Base-by-base conservation (phyloP, 2,329 filamentous ascomycete genomes). In the Emydomyces testavorans region DNA sequence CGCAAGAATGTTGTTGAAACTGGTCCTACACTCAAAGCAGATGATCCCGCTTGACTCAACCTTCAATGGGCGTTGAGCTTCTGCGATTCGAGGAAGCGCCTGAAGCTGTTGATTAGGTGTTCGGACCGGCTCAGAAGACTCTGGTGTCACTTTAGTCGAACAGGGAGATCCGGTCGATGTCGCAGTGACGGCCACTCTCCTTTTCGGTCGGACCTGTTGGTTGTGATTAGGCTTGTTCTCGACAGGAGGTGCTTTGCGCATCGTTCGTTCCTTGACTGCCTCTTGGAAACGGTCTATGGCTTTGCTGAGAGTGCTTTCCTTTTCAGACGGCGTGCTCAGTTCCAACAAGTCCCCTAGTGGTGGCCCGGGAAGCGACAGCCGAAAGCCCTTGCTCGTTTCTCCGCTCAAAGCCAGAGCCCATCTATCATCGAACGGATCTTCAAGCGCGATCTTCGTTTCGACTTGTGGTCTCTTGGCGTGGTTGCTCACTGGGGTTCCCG, bases 21-120 rank as follows among this genome's bases (percentile, higher is more conserved):
- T 43, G 26, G 15, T 21, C 15, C 40, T 45, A 6, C 53, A 55
- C 24, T 49, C 44, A 36, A 46, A 52, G 31, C 53, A 55, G 34
- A 50, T 28, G 3, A 52, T 50, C 37, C 42, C 18, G 10, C 20
- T 35, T 16, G 35, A 7, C 23, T 39, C 24, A 2, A 26, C 18
- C 8, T 11, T 23, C 23, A 1, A 20, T 16, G 32, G 2, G 6
- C 21, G 37, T 18, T 34, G 11, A 24, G n/a, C n/a, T 26, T 41
- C 20, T 10, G 26, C 2, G 11, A 10, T 3, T 4, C 4, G 18
- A 21, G 28, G 13, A 29, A 20, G 24, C 13, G 24, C 24, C 20
- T 20, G 24, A 42, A 18, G 15, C 16, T n/a, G 10, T 11, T 23
- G 31, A 34, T 16, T 10, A 26, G 40, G 40, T 6, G 32, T 10